Percentiles rank a stretch among this genome's conserved stretches.
These are phyloP conservation scores for Puccinellia tenuiflora DNA, from an alignment of 176 grass and related monocot species.

Conservation along the genomic window DNA sequence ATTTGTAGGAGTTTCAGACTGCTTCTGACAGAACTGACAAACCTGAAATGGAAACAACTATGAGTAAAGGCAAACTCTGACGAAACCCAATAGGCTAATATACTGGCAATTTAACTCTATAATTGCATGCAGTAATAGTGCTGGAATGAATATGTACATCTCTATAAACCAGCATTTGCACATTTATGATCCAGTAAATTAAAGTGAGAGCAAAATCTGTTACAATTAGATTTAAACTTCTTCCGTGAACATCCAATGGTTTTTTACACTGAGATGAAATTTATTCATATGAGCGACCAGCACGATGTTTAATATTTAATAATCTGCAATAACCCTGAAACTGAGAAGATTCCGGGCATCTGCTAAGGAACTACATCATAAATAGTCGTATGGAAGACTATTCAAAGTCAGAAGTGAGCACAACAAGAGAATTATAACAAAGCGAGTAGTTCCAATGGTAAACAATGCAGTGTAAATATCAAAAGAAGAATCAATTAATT, in stretches of 20 bases:
- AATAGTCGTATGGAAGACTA: not conserved
- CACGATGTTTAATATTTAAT: not conserved
- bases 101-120: not conserved
- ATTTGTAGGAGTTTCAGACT: constrained; percentile 72
- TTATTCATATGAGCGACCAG: not conserved
- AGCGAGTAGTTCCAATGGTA: not conserved
- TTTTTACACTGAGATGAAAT: not conserved
- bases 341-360: not conserved
- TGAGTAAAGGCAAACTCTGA: not conserved
- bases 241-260: not conserved
- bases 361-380: not conserved
- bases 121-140: not conserved
- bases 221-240: not conserved
- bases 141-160: not conserved
- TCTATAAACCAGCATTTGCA: not conserved
- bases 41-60: constrained; percentile 52
- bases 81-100: not conserved
- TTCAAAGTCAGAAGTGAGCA: not conserved
- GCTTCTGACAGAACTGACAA: constrained; percentile 84
- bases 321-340: not conserved
- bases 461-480: not conserved
- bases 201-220: not conserved
- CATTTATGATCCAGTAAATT: not conserved
- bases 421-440: not conserved
- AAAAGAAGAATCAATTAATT: not conserved